phyloP scores from a whole-genome alignment of 345 rosid genomes.

The Eucalyptus polyanthemos region DNA sequence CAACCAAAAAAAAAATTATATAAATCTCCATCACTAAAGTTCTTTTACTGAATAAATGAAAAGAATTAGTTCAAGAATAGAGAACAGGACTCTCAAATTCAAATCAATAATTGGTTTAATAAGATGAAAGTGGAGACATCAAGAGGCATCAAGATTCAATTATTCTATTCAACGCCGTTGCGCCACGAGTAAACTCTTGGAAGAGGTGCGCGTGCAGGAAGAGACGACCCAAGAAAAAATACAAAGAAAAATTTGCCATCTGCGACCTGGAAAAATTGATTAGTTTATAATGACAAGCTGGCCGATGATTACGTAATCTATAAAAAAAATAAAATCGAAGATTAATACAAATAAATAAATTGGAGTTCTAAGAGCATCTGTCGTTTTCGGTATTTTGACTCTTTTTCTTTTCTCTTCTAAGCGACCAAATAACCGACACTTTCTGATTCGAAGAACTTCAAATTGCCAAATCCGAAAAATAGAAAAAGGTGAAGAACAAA shows the following conservation, averaged over 20 bases:
- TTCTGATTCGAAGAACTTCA: neutral
- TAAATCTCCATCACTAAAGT: neutral
- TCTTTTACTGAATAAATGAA: neutral
- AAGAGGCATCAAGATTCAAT: neutral
- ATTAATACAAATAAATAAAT: neutral
- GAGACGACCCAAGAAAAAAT: neutral
- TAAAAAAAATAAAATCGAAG: neutral
- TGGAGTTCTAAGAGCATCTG: neutral
- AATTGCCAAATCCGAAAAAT: neutral
- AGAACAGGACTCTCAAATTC: neutral
- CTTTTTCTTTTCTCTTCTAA: neutral
- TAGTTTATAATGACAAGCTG: neutral
- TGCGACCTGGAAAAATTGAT: neutral
- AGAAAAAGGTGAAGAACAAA: neutral
- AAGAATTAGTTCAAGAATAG: neutral
- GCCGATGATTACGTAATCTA: neutral
- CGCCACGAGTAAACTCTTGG: neutral
- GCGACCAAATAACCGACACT: neutral
- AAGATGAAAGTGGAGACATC: neutral
- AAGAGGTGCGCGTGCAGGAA: neutral
- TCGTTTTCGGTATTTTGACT: neutral
- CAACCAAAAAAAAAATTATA: neutral
- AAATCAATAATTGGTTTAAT: neutral
- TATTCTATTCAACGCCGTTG: conserved; percentile 10
- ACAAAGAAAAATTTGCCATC: neutral